phyloP scores from a whole-genome alignment of 768 basidiomycete genomes.

The Pluteus cervinus region DNA sequence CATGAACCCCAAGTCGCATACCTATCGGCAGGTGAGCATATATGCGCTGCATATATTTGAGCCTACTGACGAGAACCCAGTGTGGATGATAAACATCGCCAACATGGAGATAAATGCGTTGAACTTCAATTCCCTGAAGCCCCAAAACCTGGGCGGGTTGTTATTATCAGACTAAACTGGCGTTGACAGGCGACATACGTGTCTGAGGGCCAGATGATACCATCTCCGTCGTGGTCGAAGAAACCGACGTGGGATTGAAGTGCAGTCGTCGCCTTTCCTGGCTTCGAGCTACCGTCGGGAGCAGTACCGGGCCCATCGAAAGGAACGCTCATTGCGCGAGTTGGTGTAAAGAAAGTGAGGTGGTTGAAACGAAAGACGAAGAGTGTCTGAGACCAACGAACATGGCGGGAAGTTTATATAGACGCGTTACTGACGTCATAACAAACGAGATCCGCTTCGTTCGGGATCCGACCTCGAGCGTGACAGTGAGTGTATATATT shows the following conservation, averaged over 20 bases:
- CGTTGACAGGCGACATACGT: conserved; percentile 24
- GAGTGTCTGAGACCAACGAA: conserved; percentile 2
- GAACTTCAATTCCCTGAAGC: conserved; percentile 33
- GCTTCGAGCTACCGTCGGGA: conserved; percentile 23
- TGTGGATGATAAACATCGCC: conserved; percentile 30
- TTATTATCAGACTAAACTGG: conserved; percentile 1
- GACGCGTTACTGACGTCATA: too few relatives aligned
- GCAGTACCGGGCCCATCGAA: conserved; percentile 20
- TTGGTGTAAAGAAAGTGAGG: too few relatives aligned
- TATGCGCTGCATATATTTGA: background rate
- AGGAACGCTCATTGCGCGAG: conserved; percentile 26
- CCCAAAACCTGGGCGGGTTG: conserved; percentile 23
- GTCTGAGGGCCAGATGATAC: conserved; percentile 39
- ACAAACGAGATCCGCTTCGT: too few relatives aligned
- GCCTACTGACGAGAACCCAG: conserved; percentile 33
- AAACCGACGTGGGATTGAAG: conserved; percentile 39
- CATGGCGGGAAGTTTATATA: too few relatives aligned
- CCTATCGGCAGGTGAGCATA: conserved; percentile 11
- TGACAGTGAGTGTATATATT: too few relatives aligned
- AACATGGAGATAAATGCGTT: conserved; percentile 28
- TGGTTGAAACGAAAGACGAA: background rate
- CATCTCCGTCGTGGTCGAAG: conserved; percentile 39
- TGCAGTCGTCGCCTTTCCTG: conserved; percentile 25
- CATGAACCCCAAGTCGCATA: conserved; percentile 28
- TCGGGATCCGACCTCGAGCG: too few relatives aligned